A percentile compares a stretch with the other conserved stretches of the same genome.
These are phyloP conservation scores for Lactarius tabidus DNA, from an alignment of 768 basidiomycete species.

Conservation along the genomic window DNA sequence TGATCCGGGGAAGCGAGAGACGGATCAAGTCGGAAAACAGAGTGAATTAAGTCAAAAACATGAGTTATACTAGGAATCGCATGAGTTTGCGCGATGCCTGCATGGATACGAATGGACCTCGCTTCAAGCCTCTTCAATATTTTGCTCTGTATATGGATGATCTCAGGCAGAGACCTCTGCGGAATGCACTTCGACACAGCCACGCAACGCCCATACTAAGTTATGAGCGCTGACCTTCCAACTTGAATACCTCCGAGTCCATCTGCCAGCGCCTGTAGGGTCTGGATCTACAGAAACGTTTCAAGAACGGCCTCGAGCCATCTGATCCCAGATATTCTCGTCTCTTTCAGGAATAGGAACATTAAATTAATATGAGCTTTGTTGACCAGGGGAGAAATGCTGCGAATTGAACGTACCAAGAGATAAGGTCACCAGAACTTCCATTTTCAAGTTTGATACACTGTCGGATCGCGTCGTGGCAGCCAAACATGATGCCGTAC, in stretches of 20 bases:
- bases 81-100: no score
- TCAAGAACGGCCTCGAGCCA: not conserved
- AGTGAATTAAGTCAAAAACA: no score
- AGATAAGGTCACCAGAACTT: not conserved
- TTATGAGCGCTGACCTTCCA: not conserved
- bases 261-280: not conserved
- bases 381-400: not conserved
- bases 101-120: no score
- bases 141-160: not conserved
- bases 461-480: not conserved
- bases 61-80: no score
- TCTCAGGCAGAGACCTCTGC: not conserved
- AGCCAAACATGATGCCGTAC: not conserved
- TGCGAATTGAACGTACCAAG: not conserved
- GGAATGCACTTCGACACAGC: not conserved
- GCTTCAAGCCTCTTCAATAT: no score
- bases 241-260: not conserved
- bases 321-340: not conserved
- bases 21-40: no score
- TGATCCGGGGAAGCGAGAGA: no score
- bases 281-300: not conserved
- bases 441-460: not conserved
- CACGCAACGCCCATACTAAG: not conserved
- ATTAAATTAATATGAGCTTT: no score
- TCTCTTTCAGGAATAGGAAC: not conserved